A percentile compares a stretch with the other conserved stretches of the same genome.
Conservation (phyloP, 371 early-diverging fungal species). For the Mucor mucedo region DNA sequence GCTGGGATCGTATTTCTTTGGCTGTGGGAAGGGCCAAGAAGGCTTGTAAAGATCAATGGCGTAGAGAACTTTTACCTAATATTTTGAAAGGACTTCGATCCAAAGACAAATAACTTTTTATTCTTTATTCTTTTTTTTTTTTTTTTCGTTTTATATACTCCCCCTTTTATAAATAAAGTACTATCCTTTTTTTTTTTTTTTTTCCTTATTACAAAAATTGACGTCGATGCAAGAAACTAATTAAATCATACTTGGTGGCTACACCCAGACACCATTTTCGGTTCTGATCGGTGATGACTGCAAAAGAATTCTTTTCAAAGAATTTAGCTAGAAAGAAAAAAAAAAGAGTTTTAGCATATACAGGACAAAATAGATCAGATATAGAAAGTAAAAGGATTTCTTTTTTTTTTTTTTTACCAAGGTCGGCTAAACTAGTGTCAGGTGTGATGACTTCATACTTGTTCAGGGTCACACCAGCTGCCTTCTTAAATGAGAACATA, state of each 20-base stretch:
- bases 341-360: background rate
- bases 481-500: conserved; percentile 67
- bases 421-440: conserved; percentile 78
- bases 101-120: background rate
- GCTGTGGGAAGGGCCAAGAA: conserved; percentile 45
- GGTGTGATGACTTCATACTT: conserved; percentile 81
- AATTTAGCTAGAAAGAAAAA: conserved; percentile 53
- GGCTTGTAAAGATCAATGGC: conserved; percentile 57
- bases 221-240: conserved; percentile 66
- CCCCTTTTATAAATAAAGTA: background rate
- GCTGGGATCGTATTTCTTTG: conserved; percentile 42
- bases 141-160: background rate
- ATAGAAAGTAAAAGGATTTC: too few relatives aligned
- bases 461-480: conserved; percentile 11
- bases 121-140: background rate
- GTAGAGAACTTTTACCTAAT: conserved; percentile 41
- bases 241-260: conserved; percentile 81
- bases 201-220: conserved; percentile 46
- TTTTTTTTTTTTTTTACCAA: conserved; percentile 42
- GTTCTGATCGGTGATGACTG: conserved; percentile 81
- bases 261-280: conserved; percentile 85
- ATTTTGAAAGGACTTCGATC: background rate
- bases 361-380: background rate
- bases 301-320: conserved; percentile 81
- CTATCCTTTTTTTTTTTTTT: too few relatives aligned